Conservation (phyloP, 108 stramenopile species). For the Chaetoceros tenuissimus region DNA sequence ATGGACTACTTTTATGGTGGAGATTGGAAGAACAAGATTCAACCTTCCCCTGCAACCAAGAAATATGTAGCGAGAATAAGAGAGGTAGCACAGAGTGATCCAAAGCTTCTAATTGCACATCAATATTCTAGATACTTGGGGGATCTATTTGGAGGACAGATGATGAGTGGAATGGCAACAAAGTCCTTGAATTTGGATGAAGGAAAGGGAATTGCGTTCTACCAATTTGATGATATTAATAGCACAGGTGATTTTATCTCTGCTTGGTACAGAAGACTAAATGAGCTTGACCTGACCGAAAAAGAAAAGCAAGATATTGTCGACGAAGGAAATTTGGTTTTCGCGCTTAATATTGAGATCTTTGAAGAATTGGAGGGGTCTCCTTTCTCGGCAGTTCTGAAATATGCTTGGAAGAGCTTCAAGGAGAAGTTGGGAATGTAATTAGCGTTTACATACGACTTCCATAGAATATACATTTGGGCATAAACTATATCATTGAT, state of each 20-base stretch:
- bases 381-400: constrained; percentile 22
- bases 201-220: constrained; percentile 43
- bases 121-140: constrained; percentile 57
- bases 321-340: constrained; percentile 60
- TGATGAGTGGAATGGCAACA: constrained; percentile 59
- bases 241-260: constrained; percentile 39
- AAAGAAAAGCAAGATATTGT: constrained; percentile 47
- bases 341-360: constrained; percentile 54
- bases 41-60: constrained; percentile 29
- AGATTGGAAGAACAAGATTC: constrained; percentile 20
- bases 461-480: no score
- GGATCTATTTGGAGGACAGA: constrained; percentile 61
- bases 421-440: constrained; percentile 28
- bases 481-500: no score
- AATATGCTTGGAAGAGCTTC: constrained; percentile 26
- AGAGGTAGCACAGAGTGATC: constrained; percentile 25
- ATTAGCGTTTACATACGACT: no score
- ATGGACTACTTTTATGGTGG: constrained; percentile 57
- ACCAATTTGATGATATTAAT: constrained; percentile 33
- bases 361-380: constrained; percentile 51
- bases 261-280: constrained; percentile 42
- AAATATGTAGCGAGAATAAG: constrained; percentile 36
- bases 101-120: constrained; percentile 45
- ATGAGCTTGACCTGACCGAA: constrained; percentile 35
- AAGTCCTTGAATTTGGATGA: constrained; percentile 19